phyloP scores from a whole-genome alignment of 2,329 filamentous ascomycete species.

The Fusarium sp. region DNA sequence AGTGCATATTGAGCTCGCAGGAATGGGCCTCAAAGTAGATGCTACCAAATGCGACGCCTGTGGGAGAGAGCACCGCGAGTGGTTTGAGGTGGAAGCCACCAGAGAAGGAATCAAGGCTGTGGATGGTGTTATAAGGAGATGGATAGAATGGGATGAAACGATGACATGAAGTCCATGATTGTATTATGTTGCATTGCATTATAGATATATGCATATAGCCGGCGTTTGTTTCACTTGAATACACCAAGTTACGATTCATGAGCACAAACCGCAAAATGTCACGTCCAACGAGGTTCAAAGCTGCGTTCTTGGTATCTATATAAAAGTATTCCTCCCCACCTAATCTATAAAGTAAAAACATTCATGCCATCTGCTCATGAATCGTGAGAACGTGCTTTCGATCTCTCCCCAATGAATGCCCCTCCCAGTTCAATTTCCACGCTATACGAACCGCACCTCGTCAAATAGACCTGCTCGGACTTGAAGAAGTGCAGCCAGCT shows the following conservation, averaged over 20 bases:
- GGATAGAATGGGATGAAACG: slow-evolving; percentile 87
- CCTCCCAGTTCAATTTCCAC: not conserved
- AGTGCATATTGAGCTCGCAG: slow-evolving; percentile 88
- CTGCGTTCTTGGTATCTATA: slow-evolving; percentile 29
- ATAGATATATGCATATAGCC: slow-evolving; percentile 22
- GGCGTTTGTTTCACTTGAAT: slow-evolving; percentile 32
- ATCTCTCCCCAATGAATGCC: slow-evolving; percentile 19
- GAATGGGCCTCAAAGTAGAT: slow-evolving; percentile 68
- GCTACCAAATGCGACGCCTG: slow-evolving; percentile 77
- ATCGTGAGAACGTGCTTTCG: slow-evolving; percentile 41
- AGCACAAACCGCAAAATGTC: slow-evolving; percentile 11
- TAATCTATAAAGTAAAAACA: slow-evolving; percentile 39
- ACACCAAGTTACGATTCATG: slow-evolving; percentile 27
- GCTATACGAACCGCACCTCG: slow-evolving; percentile 73
- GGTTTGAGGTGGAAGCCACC: slow-evolving; percentile 90
- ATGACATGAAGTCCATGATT: slow-evolving; percentile 34
- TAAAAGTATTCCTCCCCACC: slow-evolving; percentile 17
- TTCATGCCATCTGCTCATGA: slow-evolving; percentile 44
- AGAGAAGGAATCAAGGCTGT: slow-evolving; percentile 76
- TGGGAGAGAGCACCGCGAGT: slow-evolving; percentile 89
- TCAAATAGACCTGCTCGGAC: slow-evolving; percentile 81
- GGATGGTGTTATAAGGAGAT: slow-evolving; percentile 80
- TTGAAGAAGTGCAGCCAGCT: slow-evolving; percentile 80
- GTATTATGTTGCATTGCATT: slow-evolving; percentile 12
- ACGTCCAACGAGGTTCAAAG: slow-evolving; percentile 26